Conservation (phyloP, 345 rosid genomes). For the Salix viminalis region DNA sequence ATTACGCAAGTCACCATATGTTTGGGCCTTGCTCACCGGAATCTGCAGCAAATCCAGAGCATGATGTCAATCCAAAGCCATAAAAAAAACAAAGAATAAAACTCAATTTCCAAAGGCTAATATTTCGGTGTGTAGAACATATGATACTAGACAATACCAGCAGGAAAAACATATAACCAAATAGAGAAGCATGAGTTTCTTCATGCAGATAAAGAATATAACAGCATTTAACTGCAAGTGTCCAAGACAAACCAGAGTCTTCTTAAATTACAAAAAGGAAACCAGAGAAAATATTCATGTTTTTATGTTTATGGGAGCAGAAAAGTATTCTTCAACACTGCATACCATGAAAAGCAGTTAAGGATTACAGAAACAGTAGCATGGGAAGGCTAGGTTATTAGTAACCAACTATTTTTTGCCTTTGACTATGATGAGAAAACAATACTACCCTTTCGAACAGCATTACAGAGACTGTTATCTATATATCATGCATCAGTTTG, state of each 20-base stretch:
- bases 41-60: constrained; percentile 51
- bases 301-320: background rate
- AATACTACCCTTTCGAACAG: background rate
- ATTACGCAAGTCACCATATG: constrained; percentile 84
- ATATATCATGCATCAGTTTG: background rate
- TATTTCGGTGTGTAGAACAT: background rate
- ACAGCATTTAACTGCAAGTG: background rate
- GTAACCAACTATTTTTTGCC: background rate
- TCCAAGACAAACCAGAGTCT: background rate
- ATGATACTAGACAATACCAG: background rate
- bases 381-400: background rate
- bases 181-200: no score
- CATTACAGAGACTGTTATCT: background rate
- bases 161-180: background rate
- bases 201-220: background rate
- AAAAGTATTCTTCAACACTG: background rate
- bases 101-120: background rate
- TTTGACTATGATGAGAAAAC: background rate
- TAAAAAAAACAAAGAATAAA: background rate
- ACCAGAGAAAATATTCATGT: background rate
- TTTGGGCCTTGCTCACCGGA: constrained; percentile 83
- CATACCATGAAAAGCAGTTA: background rate
- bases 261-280: background rate
- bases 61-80: background rate
- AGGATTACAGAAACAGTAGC: background rate